Evolutionary conservation across 768 basidiomycete species (phyloP), one percentile per base, ranked within the genome.

Genomic region (Arthromyces matolae): DNA sequence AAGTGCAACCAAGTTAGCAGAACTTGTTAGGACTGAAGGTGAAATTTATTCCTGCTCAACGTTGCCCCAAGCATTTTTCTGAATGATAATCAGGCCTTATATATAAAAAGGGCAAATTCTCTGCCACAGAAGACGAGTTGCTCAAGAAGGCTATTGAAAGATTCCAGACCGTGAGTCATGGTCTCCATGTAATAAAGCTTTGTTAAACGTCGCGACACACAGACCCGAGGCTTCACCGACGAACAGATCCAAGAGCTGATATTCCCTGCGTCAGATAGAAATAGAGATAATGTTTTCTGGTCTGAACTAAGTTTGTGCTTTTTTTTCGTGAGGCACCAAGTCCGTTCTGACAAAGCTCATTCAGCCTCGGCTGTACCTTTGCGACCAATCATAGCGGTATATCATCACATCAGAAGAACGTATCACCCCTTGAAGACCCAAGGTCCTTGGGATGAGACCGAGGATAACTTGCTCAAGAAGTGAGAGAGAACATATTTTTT

Each of bases 81-180:
- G 38, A 12, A 50, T 31, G 32, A 31, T 2, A 36, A 50, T 19
- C 48, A 91, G 89, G 88, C 25, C 77, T 92, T n/a, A 77, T 87
- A 2, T 91, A 89, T 64, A 90, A 85, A 68, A 90, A 90, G 64
- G 89, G 89, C 12, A 91, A 89, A 60, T 93, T 93, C 58, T 89
- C 88, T 20, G 79, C 83, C 0, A 81, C 81, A 33, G 89, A 93
- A 59, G 85, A 83, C 48, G 74, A 80, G 20, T 83, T 83, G 52
- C 64, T 91, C 1, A 74, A 68, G 52, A 63, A 65, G 12, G 89
- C 88, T 6, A 81, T 92, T 28, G 80, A 84, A 47, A 64, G 67
- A 8, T 89, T 83, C 60, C 75, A 77, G 45, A 56, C 64, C 16
- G 87, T 86, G 56, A 39, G 82, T 39, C 44, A 46, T 18, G 23